Evolutionary conservation across 2,329 filamentous ascomycete genomes (phyloP), one percentile per base, ranked within the genome.

Genomic region (Penicillium capsulatum): DNA sequence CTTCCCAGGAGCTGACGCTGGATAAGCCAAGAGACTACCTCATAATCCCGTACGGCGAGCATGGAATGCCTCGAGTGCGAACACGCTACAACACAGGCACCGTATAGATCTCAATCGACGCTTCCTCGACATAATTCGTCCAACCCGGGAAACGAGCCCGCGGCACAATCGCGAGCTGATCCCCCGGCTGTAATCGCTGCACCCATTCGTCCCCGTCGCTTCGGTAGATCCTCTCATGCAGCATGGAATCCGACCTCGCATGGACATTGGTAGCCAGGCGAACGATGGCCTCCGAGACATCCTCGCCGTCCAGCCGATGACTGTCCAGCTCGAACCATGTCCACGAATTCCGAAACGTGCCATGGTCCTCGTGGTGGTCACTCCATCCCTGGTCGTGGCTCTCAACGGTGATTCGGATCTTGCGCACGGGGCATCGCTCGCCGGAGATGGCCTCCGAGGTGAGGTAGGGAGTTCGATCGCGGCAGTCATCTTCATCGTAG

Each of bases 341-440:
- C 44, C 36, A 40, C 3, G 44, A 40, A 14, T 38, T 39, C 8
- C 20, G 19, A 30, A 26, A 35, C 5, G 19, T 22, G 5, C 19
- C 19, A 22, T 22, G 9, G 11, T 40, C 30, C 10, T 40, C 33
- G 13, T 4, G 9, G 15, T 35, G 40, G 9, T 9, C 26, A 16
- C 36, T 46, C 33, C 40, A 44, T 20, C 33, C 44, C 17, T 44
- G 40, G 13, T 46, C 44, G 27, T 40, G 40, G 17, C 44, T 44
- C 36, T 27, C 34, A 9, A 46, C 38, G 14, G 40, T 17, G 26
- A 46, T 46, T 15, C 14, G 33, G 17, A 44, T 44, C 22, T 38
- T 20, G 15, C 14, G 38, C 4, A 45, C 42, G 29, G 42, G 36
- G 9, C 34, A 35, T 8, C 30, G 24, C 5, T 28, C 30, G 9